A percentile compares a stretch with the other conserved stretches of the same genome.
These are phyloP conservation scores for Cytauxzoon felis DNA, from an alignment of 169 alveolate species.

Conservation along the genomic window DNA sequence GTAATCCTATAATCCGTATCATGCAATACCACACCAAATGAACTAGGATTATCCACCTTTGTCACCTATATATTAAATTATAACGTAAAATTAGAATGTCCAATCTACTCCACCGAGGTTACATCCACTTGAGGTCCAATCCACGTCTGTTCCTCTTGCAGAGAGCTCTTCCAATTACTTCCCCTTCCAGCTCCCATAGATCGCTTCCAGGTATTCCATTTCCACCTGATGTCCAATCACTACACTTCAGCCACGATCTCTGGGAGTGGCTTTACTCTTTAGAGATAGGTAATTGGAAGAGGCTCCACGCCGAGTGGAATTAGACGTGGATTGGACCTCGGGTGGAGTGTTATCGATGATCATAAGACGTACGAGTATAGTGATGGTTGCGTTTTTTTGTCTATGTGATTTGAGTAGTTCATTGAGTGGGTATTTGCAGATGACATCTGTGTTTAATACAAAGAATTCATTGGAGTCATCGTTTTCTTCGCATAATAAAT, in stretches of 20 bases:
- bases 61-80: constrained; percentile 69
- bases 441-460: constrained; percentile 94
- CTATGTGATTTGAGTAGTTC: constrained; percentile 90
- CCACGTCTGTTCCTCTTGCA: too few species aligned
- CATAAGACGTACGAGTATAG: constrained; percentile 73
- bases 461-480: constrained; percentile 85
- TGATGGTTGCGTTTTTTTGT: constrained; percentile 84
- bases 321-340: too few species aligned
- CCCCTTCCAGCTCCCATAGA: too few species aligned
- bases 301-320: too few species aligned
- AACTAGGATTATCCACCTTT: constrained; percentile 92
- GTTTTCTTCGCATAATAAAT: constrained; percentile 74
- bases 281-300: too few species aligned
- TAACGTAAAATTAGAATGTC: constrained; percentile 5
- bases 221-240: too few species aligned
- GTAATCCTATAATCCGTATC: constrained; percentile 83
- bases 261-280: too few species aligned
- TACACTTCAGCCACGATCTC: too few species aligned
- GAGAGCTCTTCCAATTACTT: too few species aligned
- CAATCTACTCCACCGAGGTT: constrained; percentile 4
- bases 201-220: too few species aligned
- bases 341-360: not conserved
- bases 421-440: constrained; percentile 92
- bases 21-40: constrained; percentile 93
- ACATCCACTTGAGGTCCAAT: too few species aligned